phyloP scores from a whole-genome alignment of 73 alveolate genomes.

The Tetrahymena borealis region DNA sequence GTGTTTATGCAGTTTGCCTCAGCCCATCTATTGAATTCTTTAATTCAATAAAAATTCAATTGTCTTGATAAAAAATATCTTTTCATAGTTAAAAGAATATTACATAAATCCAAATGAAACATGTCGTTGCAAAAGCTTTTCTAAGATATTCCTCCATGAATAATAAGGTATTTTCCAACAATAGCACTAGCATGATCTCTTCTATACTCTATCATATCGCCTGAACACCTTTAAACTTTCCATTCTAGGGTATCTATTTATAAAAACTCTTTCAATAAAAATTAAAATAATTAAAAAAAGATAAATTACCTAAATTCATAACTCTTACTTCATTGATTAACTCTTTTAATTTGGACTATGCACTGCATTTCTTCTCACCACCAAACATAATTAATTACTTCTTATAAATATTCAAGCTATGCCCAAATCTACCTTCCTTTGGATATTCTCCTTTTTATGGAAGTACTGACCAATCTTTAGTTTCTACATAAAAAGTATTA shows the following conservation, averaged over 20 bases:
- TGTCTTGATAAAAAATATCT: too few species aligned
- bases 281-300: not conserved
- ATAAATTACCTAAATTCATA: not conserved
- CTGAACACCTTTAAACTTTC: not conserved
- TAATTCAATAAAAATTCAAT: too few species aligned
- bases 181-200: not conserved
- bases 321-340: not conserved
- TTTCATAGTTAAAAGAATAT: not conserved
- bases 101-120: not conserved
- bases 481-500: too few species aligned
- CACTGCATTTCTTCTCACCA: not conserved
- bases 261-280: too few species aligned
- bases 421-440: not conserved
- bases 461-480: not conserved
- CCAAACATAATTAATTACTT: not conserved
- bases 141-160: not conserved
- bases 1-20: not conserved
- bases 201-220: not conserved
- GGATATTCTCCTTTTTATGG: not conserved
- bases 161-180: not conserved
- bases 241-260: not conserved
- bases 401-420: not conserved
- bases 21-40: not conserved
- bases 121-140: not conserved
- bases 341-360: not conserved